Evolutionary conservation across 177 flowering plant genomes (phyloP).

Genomic region (Viscum album): DNA sequence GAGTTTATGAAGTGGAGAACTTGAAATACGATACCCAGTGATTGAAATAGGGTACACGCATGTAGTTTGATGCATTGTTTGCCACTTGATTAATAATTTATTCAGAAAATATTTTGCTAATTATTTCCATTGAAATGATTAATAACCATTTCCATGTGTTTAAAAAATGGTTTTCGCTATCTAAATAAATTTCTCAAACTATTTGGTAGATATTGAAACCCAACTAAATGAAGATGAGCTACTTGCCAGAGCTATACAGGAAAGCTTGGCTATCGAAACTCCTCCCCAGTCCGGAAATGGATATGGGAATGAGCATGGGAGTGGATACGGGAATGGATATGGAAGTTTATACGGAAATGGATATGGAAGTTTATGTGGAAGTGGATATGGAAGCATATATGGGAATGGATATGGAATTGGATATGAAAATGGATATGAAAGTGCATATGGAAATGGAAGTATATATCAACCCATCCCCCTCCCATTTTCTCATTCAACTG

Average conservation of each 20-base stretch:
- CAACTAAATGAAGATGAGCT: conserved; percentile 59
- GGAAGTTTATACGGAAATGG: too few relatives aligned
- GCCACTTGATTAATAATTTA: not conserved
- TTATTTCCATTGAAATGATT: not conserved
- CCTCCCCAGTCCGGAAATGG: conserved; percentile 30
- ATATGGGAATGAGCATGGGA: too few relatives aligned
- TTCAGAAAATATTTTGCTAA: not conserved
- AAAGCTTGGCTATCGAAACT: conserved; percentile 37
- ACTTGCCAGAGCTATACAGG: conserved; percentile 58
- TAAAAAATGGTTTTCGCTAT: not conserved
- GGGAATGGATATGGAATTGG: conserved; percentile 28
- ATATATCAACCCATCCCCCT: conserved; percentile 29
- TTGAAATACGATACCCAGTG: too few relatives aligned
- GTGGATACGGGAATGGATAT: conserved; percentile 16
- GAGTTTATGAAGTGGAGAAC: too few relatives aligned
- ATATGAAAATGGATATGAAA: too few relatives aligned
- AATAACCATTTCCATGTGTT: not conserved
- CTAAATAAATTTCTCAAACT: not conserved
- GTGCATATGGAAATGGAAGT: conserved; percentile 24
- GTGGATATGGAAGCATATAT: too few relatives aligned
- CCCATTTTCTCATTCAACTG: conserved; percentile 39
- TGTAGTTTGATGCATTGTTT: not conserved
- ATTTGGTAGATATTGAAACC: conserved; percentile 22
- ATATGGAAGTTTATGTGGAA: too few relatives aligned
- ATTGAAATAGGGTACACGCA: too few relatives aligned